Conservation (phyloP, 805 yeast genomes). For the Nakazawaea anatomiae region DNA sequence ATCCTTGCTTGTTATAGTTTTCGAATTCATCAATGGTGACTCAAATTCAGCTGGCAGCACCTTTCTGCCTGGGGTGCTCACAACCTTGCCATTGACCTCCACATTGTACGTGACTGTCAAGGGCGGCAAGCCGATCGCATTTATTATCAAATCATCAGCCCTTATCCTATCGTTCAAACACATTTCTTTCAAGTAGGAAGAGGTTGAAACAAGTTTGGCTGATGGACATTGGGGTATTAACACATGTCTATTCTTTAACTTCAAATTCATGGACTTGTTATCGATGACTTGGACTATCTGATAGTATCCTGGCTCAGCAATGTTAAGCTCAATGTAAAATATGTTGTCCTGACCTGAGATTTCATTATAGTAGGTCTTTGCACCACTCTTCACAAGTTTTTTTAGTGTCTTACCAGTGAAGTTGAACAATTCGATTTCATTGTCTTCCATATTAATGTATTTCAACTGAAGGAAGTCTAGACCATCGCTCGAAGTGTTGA, state of each 20-base stretch:
- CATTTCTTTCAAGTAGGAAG: conserved; percentile 44
- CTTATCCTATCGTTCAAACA: conserved; percentile 48
- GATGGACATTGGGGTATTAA: conserved; percentile 74
- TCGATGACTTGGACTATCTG: conserved; percentile 65
- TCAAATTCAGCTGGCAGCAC: conserved; percentile 21
- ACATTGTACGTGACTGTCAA: conserved; percentile 49
- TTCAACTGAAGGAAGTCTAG: conserved; percentile 63
- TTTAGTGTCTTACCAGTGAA: conserved; percentile 54
- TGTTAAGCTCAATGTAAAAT: conserved; percentile 59
- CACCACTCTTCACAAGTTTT: conserved; percentile 18
- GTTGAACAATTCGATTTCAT: conserved; percentile 39
- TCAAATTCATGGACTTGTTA: conserved; percentile 43
- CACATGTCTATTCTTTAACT: conserved; percentile 55
- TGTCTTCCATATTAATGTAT: conserved; percentile 49
- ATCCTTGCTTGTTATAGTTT: conserved; percentile 22
- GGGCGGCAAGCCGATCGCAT: conserved; percentile 76
- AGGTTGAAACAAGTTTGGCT: conserved; percentile 41
- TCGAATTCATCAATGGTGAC: conserved; percentile 39
- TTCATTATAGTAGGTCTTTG: conserved; percentile 4
- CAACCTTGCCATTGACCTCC: conserved; percentile 30
- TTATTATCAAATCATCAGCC: conserved; percentile 31
- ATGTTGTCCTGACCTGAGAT: conserved; percentile 30
- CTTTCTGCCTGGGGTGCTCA: conserved; percentile 36
- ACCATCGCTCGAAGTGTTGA: conserved; percentile 67
- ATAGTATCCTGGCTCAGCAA: conserved; percentile 72